phyloP scores from a whole-genome alignment of 208 protist species.

The Phytomonas sp. region DNA sequence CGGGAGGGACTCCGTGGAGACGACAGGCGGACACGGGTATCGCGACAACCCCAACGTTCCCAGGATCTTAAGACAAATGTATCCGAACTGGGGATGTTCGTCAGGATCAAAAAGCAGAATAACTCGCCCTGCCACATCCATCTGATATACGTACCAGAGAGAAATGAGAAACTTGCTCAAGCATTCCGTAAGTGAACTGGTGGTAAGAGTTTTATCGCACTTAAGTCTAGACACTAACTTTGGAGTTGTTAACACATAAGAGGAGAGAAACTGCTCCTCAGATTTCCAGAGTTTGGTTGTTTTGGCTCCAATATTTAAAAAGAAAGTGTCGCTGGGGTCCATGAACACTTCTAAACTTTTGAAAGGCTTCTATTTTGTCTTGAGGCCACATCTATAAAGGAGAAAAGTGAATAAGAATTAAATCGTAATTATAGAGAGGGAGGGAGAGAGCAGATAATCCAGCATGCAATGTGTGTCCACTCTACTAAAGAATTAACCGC shows the following conservation, averaged over 20 bases:
- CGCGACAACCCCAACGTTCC: background rate
- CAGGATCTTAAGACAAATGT: background rate
- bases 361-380: background rate
- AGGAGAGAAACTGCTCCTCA: background rate
- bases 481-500: background rate
- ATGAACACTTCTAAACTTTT: background rate
- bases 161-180: background rate
- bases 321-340: background rate
- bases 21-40: background rate
- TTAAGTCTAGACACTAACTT: background rate
- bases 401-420: background rate
- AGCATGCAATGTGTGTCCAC: background rate
- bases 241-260: background rate
- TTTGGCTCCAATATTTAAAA: background rate
- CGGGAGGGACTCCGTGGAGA: background rate
- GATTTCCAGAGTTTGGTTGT: constrained; percentile 4
- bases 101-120: background rate
- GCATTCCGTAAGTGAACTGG: background rate
- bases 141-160: background rate
- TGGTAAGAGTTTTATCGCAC: background rate
- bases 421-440: background rate
- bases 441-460: background rate
- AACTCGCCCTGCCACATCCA: background rate
- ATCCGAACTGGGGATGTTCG: background rate
- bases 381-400: background rate